Evolutionary conservation across 257 asterid genomes (phyloP).

Genomic region (Solanum chiquidenum): DNA sequence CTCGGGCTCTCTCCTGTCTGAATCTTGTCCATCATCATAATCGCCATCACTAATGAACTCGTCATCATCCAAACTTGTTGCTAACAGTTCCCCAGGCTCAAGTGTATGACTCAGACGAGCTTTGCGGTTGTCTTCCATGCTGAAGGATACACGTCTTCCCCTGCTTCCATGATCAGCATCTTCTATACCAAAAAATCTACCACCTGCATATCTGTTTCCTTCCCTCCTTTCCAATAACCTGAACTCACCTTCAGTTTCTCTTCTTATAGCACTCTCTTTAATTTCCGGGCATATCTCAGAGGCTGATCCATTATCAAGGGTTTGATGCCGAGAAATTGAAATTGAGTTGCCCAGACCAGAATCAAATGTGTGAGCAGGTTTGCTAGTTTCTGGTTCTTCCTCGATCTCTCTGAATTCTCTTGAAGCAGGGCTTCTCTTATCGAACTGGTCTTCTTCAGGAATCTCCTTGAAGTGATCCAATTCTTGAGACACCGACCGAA

Average conservation of each 20-base stretch:
- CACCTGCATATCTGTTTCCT: slow-evolving; percentile 59
- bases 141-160: slow-evolving; percentile 82
- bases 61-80: slow-evolving; percentile 62
- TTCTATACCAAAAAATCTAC: slow-evolving; percentile 81
- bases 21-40: slow-evolving; percentile 57
- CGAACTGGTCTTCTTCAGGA: slow-evolving; percentile 46
- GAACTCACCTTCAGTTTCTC: slow-evolving; percentile 97
- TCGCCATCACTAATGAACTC: slow-evolving; percentile 68
- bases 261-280: slow-evolving; percentile 88
- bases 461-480: slow-evolving; percentile 55
- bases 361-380: slow-evolving; percentile 15
- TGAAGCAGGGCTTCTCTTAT: slow-evolving; percentile 11
- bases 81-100: slow-evolving; percentile 54
- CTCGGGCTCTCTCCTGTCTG: slow-evolving; percentile 87
- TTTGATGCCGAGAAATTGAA: slow-evolving; percentile 18
- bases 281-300: slow-evolving; percentile 40
- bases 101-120: slow-evolving; percentile 33
- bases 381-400: slow-evolving; percentile 44
- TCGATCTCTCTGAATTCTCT: slow-evolving; percentile 50
- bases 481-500: slow-evolving; percentile 82
- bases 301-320: slow-evolving; percentile 31
- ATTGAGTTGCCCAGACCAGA: slow-evolving; percentile 3
- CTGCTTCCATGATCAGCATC: slow-evolving; percentile 77
- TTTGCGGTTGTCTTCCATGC: slow-evolving; percentile 54
- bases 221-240: slow-evolving; percentile 87